phyloP scores from a whole-genome alignment of 2,329 filamentous ascomycete genomes.

The Colletotrichum tropicicola region DNA sequence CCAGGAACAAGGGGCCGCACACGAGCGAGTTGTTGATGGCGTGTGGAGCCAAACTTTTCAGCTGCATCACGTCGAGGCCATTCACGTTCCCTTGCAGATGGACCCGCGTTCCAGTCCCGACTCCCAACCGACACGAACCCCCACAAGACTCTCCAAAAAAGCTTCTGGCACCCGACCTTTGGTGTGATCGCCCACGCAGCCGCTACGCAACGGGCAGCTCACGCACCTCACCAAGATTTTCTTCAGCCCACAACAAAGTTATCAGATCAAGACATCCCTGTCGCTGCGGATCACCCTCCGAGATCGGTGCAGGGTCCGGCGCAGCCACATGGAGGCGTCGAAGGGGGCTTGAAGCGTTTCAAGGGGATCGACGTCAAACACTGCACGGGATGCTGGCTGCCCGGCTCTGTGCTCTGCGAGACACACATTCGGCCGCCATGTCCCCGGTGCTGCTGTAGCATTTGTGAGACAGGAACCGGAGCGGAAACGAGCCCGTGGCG shows the following conservation, averaged over 20 bases:
- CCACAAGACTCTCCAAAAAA: constrained; percentile 5
- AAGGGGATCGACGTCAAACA: constrained; percentile 30
- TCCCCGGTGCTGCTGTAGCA: constrained; percentile 8
- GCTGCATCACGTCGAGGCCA: constrained; percentile 7
- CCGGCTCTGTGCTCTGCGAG: neutral
- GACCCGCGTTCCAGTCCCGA: too few species aligned
- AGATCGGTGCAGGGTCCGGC: constrained; percentile 20
- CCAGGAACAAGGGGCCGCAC: neutral
- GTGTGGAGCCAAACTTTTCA: neutral
- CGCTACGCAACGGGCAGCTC: constrained; percentile 2
- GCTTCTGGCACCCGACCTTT: neutral
- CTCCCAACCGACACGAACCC: constrained; percentile 18
- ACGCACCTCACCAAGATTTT: constrained; percentile 3
- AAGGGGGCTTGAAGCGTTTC: constrained; percentile 21
- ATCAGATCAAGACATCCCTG: constrained; percentile 29
- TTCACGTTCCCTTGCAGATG: constrained; percentile 16
- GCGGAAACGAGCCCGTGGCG: constrained; percentile 4
- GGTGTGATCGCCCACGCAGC: constrained; percentile 8
- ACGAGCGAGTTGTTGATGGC: neutral
- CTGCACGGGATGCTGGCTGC: constrained; percentile 22
- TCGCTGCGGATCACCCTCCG: constrained; percentile 18
- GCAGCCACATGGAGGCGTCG: constrained; percentile 18
- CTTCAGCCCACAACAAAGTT: constrained; percentile 15
- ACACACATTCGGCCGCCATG: neutral
- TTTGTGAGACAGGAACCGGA: constrained; percentile 20